Base-by-base conservation (phyloP, 768 basidiomycete genomes). In the Vararia minispora region DNA sequence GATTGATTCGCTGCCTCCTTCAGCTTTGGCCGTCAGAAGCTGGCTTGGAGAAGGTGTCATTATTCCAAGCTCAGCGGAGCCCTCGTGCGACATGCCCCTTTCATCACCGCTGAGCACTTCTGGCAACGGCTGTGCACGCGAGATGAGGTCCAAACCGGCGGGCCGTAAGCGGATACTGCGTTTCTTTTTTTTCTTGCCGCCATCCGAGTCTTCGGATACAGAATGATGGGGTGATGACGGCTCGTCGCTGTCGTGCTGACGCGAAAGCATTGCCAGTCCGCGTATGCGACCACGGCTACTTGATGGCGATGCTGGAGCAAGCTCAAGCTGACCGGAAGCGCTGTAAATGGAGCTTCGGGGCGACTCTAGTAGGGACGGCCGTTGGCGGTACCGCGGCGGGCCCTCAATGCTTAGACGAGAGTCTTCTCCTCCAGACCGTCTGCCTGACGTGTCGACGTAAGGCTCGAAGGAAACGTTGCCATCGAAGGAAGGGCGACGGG, bases 391-490 rank as follows among this genome's bases (percentile, higher is more conserved):
- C 53, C 56, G n/a, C n/a, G n/a, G n/a, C n/a, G n/a, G n/a, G n/a
- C n/a, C n/a, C 29, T 77, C 71, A 2, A 48, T 55, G 42, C 67
- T 75, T 26, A 55, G 58, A 34, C 62, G 62, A 29, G 68, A 66
- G 17, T 65, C 62, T 6, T 55, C 56, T 11, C 72, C 67, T 14
- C 67, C 40, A 16, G 73, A 75, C 36, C 59, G 59, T n/a, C 62
- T 60, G 8, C 65, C 61, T 5, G 64, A 61, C n/a, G n/a, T n/a
- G 41, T 72, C 68, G 8, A 69, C 55, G 14, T 60, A 46, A 13
- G 77, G 79, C 41, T 79, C 73, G 44, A 80, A 79, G 1, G 76
- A 74, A 22, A 76, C 44, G 23, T 57, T 63, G 8, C 64, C 72
- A 35, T 79, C 74, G 28, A 54, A 53, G 3, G 66, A 67, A 33